Base-by-base conservation (phyloP, 2,329 filamentous ascomycete species). In the Calonectria fujianensis region DNA sequence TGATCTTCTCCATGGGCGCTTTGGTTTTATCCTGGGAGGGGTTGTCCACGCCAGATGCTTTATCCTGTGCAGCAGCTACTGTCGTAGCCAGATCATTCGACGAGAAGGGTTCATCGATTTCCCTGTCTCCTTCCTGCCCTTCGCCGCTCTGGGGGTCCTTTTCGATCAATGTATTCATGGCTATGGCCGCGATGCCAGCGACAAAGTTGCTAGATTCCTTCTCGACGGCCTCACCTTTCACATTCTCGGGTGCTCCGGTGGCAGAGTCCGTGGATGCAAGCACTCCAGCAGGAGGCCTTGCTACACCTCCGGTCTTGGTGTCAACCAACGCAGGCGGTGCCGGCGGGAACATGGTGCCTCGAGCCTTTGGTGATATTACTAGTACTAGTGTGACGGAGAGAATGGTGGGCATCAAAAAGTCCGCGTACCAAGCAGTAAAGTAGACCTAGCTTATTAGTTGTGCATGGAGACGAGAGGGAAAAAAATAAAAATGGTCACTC, bases 171-270 rank as follows among this genome's bases (percentile, higher is more conserved):
- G 35, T 61, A 41, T 61, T 61, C 13, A 35, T 9, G 4, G 57
- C 57, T 39, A 61, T 61, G n/a, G 57, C 35, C 8, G 57, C 57
- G 35, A 61, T 39, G 13, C 57, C 24, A 0, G 57, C 37, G 6
- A 61, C 57, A 20, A 61, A 61, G 35, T 61, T 61, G 57, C 35
- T 39, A 3, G 57, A 61, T n/a, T 61, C 57, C 8, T 61, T 61
- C 13, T 61, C 57, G 9, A 61, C 14, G 5, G 57, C 57, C 27
- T 61, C 57, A 7, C 57, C 57, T 41, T 61, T 61, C 11, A 27
- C 8, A 27, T 61, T 39, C 35, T 61, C 57, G 11, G 35, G 31
- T 16, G 35, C 57, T 9, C 57, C 57, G 7, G 54, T 59, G n/a
- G 29, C 29, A 27, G 54, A 59, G 32, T 59, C 54, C 2, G 54